These are phyloP conservation scores for Clonostachys rhizophaga DNA, from an alignment of 2,329 filamentous ascomycete genomes.

Conservation along the genomic window DNA sequence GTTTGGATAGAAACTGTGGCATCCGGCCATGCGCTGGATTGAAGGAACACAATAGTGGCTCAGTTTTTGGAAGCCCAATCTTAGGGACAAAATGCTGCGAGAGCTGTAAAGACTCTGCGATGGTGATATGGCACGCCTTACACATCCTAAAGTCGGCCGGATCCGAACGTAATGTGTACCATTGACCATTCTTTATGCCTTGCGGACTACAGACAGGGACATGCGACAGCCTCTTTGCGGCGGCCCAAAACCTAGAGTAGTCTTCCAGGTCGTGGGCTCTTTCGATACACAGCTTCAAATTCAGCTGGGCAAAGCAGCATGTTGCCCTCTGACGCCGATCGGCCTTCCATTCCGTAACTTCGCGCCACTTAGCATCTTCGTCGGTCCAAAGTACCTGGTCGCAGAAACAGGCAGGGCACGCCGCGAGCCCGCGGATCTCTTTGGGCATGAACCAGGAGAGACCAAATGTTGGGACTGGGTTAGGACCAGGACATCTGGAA, in stretches of 20 bases:
- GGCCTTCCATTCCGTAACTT: conserved; percentile 7
- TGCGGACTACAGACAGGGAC: conserved; percentile 19
- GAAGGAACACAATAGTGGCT: conserved; percentile 21
- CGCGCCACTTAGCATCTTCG: conserved; percentile 15
- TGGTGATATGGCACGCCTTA: conserved; percentile 22
- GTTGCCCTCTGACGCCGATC: conserved; percentile 14
- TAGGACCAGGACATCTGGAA: conserved; percentile 15
- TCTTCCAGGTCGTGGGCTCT: conserved; percentile 20
- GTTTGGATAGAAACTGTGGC: conserved; percentile 10
- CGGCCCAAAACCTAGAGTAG: conserved; percentile 24
- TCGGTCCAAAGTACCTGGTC: conserved; percentile 24
- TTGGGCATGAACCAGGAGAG: conserved; percentile 24
- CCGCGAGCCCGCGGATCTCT: conserved; percentile 14
- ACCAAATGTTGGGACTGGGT: conserved; percentile 9
- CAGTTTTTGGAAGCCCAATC: conserved; percentile 6
- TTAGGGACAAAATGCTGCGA: conserved; percentile 18
- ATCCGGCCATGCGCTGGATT: conserved; percentile 21
- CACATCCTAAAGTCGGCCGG: conserved; percentile 26
- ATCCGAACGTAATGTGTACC: conserved; percentile 25
- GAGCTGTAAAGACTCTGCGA: conserved; percentile 22
- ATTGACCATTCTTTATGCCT: conserved; percentile 19
- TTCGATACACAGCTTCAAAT: conserved; percentile 19
- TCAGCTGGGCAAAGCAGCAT: conserved; percentile 22
- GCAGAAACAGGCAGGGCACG: conserved; percentile 29
- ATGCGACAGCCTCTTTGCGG: conserved; percentile 13